Evolutionary conservation across 148 eudicot genomes (phyloP).

Genomic region (Cornus controversa): DNA sequence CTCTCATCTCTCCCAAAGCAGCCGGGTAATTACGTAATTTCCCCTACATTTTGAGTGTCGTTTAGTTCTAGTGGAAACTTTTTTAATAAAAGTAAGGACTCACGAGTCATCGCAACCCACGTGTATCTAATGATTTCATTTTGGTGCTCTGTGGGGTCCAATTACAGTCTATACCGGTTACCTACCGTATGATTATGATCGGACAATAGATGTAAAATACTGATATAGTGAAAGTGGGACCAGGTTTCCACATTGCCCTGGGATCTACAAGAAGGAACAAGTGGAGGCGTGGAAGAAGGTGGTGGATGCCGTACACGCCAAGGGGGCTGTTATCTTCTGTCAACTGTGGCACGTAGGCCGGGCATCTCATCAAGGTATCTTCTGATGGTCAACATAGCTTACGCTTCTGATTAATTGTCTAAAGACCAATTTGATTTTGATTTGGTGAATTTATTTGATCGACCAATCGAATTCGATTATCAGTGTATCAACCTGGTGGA

Average conservation of each 20-base stretch:
- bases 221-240: conserved; percentile 7
- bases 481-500: conserved; percentile 68
- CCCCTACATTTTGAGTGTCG: background rate
- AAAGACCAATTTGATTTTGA: background rate
- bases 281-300: conserved; percentile 80
- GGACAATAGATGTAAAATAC: background rate
- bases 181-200: background rate
- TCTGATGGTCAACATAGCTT: background rate
- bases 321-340: conserved; percentile 68
- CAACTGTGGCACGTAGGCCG: conserved; percentile 95
- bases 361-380: conserved; percentile 65
- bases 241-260: conserved; percentile 86
- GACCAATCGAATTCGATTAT: background rate
- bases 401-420: background rate
- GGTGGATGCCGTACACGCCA: conserved; percentile 71
- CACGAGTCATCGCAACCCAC: background rate
- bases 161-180: background rate
- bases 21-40: conserved; percentile 55
- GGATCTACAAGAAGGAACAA: conserved; percentile 70
- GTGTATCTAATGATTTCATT: background rate
- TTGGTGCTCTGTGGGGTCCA: conserved; percentile 5
- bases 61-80: background rate
- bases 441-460: conserved; percentile 6
- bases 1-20: conserved; percentile 65
- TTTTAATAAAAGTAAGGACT: background rate